Conservation (phyloP, 148 eudicot species). For the Pharnaceum exiguum region DNA sequence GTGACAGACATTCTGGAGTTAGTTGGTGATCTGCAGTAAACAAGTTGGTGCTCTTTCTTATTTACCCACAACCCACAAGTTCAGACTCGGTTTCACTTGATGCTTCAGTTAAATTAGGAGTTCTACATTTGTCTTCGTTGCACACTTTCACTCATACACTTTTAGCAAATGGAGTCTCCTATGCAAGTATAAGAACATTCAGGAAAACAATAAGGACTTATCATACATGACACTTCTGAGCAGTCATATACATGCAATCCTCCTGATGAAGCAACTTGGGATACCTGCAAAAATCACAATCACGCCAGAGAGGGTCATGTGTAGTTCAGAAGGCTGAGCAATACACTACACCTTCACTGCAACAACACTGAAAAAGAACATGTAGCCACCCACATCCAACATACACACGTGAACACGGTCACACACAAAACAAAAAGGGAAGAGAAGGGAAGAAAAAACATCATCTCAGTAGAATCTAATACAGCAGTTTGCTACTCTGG, state of each 20-base stretch:
- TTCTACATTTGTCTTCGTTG: neutral
- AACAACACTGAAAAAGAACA: no score
- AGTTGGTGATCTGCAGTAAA: no score
- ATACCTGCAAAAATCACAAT: constrained; percentile 51
- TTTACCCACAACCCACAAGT: no score
- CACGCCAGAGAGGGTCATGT: neutral
- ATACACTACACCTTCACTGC: neutral
- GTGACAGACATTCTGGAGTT: no score
- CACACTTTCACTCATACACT: neutral
- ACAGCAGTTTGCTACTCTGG: no score
- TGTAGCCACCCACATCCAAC: no score
- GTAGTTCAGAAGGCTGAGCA: neutral
- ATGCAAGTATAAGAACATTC: neutral
- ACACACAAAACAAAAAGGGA: neutral
- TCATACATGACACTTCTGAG: constrained; percentile 64
- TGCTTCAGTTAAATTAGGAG: neutral
- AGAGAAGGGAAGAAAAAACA: neutral
- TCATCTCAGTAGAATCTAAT: no score
- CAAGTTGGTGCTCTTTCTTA: no score
- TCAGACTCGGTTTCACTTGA: no score
- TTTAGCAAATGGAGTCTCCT: neutral
- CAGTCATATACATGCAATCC: constrained; percentile 77
- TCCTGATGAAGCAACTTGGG: constrained; percentile 65
- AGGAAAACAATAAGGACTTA: neutral
- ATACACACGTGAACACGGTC: no score